Conservation (phyloP, 2,329 filamentous ascomycete genomes). For the Anthostomella pinea region DNA sequence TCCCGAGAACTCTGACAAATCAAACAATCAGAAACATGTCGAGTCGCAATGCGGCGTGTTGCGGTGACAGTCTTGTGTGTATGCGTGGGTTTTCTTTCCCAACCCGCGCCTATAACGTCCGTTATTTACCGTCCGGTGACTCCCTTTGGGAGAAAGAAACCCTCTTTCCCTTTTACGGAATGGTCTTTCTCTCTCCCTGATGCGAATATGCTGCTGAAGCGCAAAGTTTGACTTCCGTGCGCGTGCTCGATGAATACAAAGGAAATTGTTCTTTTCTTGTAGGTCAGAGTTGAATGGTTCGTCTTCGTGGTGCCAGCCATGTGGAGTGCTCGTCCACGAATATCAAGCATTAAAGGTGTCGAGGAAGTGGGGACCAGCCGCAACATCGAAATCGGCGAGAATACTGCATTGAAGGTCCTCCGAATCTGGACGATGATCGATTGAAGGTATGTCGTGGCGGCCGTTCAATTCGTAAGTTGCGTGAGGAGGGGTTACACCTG, state of each 20-base stretch:
- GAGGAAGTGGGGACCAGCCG: conserved; percentile 8
- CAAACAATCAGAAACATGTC: background rate
- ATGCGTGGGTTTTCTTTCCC: conserved; percentile 7
- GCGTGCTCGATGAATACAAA: conserved; percentile 12
- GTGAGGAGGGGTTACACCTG: conserved; percentile 5
- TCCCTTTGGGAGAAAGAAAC: background rate
- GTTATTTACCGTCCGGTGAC: conserved; percentile 15
- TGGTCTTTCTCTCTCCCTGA: conserved; percentile 5
- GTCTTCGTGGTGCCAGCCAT: conserved; percentile 8
- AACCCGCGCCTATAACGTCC: conserved; percentile 18
- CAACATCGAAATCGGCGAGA: conserved; percentile 3
- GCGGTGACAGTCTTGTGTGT: background rate
- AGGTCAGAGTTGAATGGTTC: conserved; percentile 2
- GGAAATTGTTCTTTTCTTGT: conserved; percentile 10
- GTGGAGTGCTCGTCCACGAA: conserved; percentile 7
- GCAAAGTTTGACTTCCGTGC: conserved; percentile 1
- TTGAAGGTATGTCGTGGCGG: conserved; percentile 9
- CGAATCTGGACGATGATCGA: conserved; percentile 3
- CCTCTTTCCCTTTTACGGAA: background rate
- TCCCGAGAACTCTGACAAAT: conserved; percentile 1
- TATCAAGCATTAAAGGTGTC: conserved; percentile 11
- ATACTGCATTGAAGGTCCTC: background rate
- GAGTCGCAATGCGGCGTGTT: background rate
- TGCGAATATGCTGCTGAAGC: conserved; percentile 12
- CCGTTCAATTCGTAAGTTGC: conserved; percentile 17